phyloP scores from a whole-genome alignment of 2,329 filamentous ascomycete species.

The Neurospora sp. region DNA sequence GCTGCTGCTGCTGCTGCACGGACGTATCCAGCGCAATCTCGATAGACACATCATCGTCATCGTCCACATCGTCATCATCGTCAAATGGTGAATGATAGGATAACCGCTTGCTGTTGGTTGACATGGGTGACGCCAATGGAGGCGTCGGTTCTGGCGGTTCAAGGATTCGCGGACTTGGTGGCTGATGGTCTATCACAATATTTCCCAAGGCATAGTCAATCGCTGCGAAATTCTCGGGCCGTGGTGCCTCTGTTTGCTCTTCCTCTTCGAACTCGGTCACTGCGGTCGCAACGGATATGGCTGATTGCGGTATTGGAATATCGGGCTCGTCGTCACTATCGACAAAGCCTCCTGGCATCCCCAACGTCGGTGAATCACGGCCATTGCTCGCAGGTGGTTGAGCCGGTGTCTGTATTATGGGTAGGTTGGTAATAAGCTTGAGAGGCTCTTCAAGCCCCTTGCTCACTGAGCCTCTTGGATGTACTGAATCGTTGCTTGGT shows the following conservation, averaged over 20 bases:
- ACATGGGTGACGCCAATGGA: conserved; percentile 20
- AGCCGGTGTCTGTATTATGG: conserved; percentile 1
- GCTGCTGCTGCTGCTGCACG: conserved; percentile 8
- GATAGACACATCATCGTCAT: conserved; percentile 29
- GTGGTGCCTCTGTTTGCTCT: conserved; percentile 48
- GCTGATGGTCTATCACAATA: conserved; percentile 1
- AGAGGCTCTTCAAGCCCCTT: conserved; percentile 7
- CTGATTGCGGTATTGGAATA: conserved; percentile 40
- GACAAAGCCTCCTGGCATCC: conserved; percentile 54
- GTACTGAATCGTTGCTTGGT: neutral
- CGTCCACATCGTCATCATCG: conserved; percentile 26
- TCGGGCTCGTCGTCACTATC: conserved; percentile 18
- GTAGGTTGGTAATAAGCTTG: conserved; percentile 8
- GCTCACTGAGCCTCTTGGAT: neutral
- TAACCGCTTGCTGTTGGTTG: conserved; percentile 22
- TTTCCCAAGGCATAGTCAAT: conserved; percentile 11
- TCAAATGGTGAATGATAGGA: conserved; percentile 43
- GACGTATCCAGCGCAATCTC: conserved; percentile 30
- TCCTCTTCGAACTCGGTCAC: conserved; percentile 67
- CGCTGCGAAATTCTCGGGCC: conserved; percentile 23
- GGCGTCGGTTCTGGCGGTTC: conserved; percentile 10
- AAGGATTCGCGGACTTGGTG: neutral
- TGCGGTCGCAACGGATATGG: conserved; percentile 48
- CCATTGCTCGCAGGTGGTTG: conserved; percentile 5
- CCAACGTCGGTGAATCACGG: conserved; percentile 54